A percentile compares a stretch with the other conserved stretches of the same genome.
phyloP scores from a whole-genome alignment of 495 filamentous ascomycete genomes.

The Talaromyces borbonicus region DNA sequence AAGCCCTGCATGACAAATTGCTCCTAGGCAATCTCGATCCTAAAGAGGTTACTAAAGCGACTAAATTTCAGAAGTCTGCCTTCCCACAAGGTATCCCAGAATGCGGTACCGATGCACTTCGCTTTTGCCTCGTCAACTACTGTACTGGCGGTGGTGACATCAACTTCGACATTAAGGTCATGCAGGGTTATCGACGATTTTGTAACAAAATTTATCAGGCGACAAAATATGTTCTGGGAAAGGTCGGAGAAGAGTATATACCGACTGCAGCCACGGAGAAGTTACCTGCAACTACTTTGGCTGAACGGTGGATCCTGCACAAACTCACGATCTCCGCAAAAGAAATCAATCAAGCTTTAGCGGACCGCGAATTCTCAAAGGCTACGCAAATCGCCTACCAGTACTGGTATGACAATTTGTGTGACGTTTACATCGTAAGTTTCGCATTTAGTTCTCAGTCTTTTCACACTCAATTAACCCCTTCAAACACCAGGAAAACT shows the following conservation, averaged over 20 bases:
- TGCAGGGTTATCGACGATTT: slow-evolving; percentile 76
- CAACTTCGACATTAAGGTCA: slow-evolving; percentile 74
- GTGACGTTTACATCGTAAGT: slow-evolving; percentile 67
- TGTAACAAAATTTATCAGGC: slow-evolving; percentile 88
- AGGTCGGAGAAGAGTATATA: slow-evolving; percentile 60
- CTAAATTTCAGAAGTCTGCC: slow-evolving; percentile 67
- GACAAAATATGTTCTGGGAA: slow-evolving; percentile 75
- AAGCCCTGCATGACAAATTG: slow-evolving; percentile 61
- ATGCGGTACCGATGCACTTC: slow-evolving; percentile 76
- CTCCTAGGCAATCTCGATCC: slow-evolving; percentile 54
- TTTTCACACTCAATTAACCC: too few relatives aligned
- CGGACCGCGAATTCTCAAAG: slow-evolving; percentile 59
- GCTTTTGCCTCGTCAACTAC: slow-evolving; percentile 72
- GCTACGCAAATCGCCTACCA: slow-evolving; percentile 54
- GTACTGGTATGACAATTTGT: slow-evolving; percentile 60
- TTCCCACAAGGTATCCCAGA: slow-evolving; percentile 78
- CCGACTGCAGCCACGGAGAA: slow-evolving; percentile 45
- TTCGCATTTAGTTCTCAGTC: slow-evolving; percentile 61
- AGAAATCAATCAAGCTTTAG: slow-evolving; percentile 60
- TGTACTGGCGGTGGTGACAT: slow-evolving; percentile 80
- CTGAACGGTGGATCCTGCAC: slow-evolving; percentile 80
- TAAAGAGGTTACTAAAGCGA: slow-evolving; percentile 61
- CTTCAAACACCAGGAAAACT: too few relatives aligned
- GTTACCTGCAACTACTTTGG: slow-evolving; percentile 57
- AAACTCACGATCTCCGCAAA: slow-evolving; percentile 63